Evolutionary conservation across 2,329 filamentous ascomycete genomes (phyloP), one percentile per base, ranked within the genome.

Genomic region (Clarireedia homoeocarpa): DNA sequence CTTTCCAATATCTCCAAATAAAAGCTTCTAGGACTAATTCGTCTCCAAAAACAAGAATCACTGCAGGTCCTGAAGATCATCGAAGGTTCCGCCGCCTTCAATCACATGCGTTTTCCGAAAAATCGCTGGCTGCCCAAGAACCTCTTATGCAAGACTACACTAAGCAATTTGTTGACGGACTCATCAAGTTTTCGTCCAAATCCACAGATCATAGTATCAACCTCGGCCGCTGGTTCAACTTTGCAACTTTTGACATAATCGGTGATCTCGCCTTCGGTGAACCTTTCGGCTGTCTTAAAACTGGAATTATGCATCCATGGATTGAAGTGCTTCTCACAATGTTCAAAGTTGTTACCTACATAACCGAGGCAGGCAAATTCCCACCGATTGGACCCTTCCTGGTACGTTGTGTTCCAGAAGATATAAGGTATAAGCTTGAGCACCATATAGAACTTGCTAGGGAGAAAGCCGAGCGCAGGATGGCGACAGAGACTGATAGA

Each of bases 221-320:
- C 12, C 5, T 73, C 58, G 62, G 59, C 3, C 59, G 65, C 52
- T 73, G 71, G 70, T 71, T 61, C 56, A 67, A 70, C 39, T 69
- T 65, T 56, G 50, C 66, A 2, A 66, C 70, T 1, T 72, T 74
- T 58, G 72, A 73, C 57, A 62, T 73, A 24, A 68, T 72, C 40
- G 71, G 73, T 15, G 74, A 76, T 55, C 66, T 77, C 39, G 67
- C 74, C 0, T 77, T 76, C 59, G 74, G 73, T 14, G 70, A 74
- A 55, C 69, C 70, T 1, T 74, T 73, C 58, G 62, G 61, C 14
- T 68, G 65, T 57, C 58, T 73, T 7, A 58, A 68, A 30, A 58
- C 38, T 15, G 36, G 42, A 14, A 34, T 49, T 14, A 26, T 48
- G 6, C 23, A 59, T 46, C 38, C 39, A 3, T 48, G 48, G 49